These are phyloP conservation scores for Basidioascus undulatus DNA, from an alignment of 768 basidiomycete genomes.

Conservation along the genomic window DNA sequence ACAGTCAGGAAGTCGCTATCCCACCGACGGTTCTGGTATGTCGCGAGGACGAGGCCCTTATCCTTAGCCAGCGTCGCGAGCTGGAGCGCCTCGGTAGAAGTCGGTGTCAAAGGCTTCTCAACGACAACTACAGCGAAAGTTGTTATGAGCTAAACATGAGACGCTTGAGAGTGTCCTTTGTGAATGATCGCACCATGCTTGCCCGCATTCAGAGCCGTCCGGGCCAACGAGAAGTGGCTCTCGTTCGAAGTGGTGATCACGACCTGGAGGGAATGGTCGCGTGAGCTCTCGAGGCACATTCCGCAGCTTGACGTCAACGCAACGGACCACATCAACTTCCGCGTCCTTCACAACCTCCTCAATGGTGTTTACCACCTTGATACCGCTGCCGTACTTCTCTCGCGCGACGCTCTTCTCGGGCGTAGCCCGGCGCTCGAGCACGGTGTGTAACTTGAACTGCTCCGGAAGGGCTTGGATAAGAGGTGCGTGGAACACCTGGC, in stretches of 20 bases:
- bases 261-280: too few relatives aligned
- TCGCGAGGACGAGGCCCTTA: slow-evolving; percentile 34
- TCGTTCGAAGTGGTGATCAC: slow-evolving; percentile 47
- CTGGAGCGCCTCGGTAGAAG: slow-evolving; percentile 31
- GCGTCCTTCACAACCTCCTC: slow-evolving; percentile 36
- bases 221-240: slow-evolving; percentile 41
- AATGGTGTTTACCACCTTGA: slow-evolving; percentile 33
- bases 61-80: slow-evolving; percentile 34
- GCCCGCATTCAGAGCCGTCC: slow-evolving; percentile 34
- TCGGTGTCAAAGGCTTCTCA: slow-evolving; percentile 53
- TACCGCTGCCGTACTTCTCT: slow-evolving; percentile 32
- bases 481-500: slow-evolving; percentile 47
- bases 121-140: slow-evolving; percentile 30
- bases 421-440: slow-evolving; percentile 45
- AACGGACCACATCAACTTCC: slow-evolving; percentile 34
- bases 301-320: too few relatives aligned
- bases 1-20: slow-evolving; percentile 54
- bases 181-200: slow-evolving; percentile 34
- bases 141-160: neutral
- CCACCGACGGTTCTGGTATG: slow-evolving; percentile 32
- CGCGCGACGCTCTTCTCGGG: slow-evolving; percentile 37
- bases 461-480: slow-evolving; percentile 49
- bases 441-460: slow-evolving; percentile 44
- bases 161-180: neutral
- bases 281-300: too few relatives aligned